Conservation (phyloP, 2,329 filamentous ascomycete species). For the Scleromitrula shiraiana region DNA sequence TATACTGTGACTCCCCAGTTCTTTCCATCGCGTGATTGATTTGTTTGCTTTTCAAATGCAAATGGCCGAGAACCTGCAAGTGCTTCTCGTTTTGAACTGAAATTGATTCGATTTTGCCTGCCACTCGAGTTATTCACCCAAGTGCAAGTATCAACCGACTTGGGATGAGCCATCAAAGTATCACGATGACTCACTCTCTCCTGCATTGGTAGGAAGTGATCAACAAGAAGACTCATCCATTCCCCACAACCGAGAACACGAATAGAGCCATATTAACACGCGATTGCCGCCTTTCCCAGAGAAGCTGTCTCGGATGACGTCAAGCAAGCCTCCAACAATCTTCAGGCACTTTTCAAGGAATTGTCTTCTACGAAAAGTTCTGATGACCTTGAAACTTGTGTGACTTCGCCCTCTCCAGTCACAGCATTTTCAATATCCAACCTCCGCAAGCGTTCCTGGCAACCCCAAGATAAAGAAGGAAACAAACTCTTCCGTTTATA, state of each 20-base stretch:
- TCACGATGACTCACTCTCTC: not conserved
- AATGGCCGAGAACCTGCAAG: no score
- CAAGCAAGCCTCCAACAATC: not conserved
- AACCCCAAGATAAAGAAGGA: not conserved
- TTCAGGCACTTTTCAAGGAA: not conserved
- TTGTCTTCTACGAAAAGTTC: not conserved
- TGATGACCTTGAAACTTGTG: no score
- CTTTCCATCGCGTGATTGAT: not conserved
- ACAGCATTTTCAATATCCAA: not conserved
- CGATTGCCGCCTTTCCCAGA: conserved; percentile 1
- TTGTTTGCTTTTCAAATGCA: not conserved
- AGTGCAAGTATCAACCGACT: no score
- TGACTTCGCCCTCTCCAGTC: not conserved
- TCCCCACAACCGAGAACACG: not conserved
- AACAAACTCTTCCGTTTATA: not conserved
- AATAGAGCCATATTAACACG: not conserved
- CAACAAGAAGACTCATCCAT: not conserved
- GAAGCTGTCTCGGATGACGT: not conserved
- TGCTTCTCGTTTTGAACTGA: no score
- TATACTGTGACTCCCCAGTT: no score
- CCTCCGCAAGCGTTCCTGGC: not conserved
- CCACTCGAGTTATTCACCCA: no score
- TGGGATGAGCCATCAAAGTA: no score
- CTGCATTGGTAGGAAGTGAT: not conserved
- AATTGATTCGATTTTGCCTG: no score